Conservation (phyloP, 2,329 filamentous ascomycete species). For the Botryotinia narcissicola region DNA sequence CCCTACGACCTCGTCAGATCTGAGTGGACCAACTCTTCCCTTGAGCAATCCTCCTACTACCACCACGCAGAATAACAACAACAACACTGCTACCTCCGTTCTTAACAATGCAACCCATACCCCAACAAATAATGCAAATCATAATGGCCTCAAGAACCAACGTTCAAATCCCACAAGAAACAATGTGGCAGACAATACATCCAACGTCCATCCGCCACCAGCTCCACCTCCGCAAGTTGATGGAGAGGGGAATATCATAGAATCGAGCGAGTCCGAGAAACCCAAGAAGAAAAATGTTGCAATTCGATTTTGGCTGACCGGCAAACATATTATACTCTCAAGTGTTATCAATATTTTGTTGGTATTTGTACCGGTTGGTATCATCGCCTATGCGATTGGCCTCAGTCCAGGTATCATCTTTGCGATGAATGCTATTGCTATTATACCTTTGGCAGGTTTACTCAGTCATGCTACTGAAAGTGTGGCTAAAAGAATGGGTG, state of each 20-base stretch:
- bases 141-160: slow-evolving; percentile 31
- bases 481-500: slow-evolving; percentile 69
- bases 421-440: slow-evolving; percentile 71
- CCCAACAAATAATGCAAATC: slow-evolving; percentile 29
- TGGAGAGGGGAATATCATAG: slow-evolving; percentile 58
- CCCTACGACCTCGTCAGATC: slow-evolving; percentile 42
- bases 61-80: slow-evolving; percentile 28
- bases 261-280: slow-evolving; percentile 29
- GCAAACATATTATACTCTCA: slow-evolving; percentile 61
- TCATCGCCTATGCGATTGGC: slow-evolving; percentile 57
- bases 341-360: slow-evolving; percentile 78
- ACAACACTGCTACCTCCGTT: slow-evolving; percentile 24
- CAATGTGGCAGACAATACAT: slow-evolving; percentile 40
- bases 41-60: slow-evolving; percentile 39
- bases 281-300: slow-evolving; percentile 33
- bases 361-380: slow-evolving; percentile 76
- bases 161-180: slow-evolving; percentile 35
- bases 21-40: slow-evolving; percentile 40
- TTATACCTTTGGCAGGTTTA: slow-evolving; percentile 70
- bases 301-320: slow-evolving; percentile 38
- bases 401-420: slow-evolving; percentile 63
- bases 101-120: slow-evolving; percentile 29
- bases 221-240: slow-evolving; percentile 50
- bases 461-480: slow-evolving; percentile 73
- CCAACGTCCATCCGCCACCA: slow-evolving; percentile 41